Evolutionary conservation across 805 yeast species (phyloP).

Genomic region (Maudiozyma barnettii): DNA sequence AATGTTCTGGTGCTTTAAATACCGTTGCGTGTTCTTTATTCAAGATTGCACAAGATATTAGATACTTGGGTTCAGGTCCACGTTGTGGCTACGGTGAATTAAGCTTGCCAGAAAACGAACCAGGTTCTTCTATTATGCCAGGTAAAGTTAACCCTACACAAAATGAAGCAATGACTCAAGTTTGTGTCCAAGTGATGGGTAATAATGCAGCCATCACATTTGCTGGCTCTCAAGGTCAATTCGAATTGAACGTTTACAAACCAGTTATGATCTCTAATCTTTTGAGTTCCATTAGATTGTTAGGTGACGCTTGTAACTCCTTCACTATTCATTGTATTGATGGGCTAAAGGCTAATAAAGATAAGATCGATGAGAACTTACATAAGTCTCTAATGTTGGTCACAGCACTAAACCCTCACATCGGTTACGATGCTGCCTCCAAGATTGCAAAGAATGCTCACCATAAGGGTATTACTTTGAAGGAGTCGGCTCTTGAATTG

Average conservation of each 20-base stretch:
- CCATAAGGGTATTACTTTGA: constrained; percentile 92
- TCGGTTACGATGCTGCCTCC: constrained; percentile 95
- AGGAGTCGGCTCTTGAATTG: constrained; percentile 88
- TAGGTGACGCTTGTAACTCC: constrained; percentile 83
- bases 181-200: constrained; percentile 95
- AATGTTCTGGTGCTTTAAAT: constrained; percentile 94
- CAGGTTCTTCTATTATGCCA: constrained; percentile 99
- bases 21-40: constrained; percentile 86
- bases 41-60: constrained; percentile 96
- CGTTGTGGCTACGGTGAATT: constrained; percentile 99
- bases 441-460: constrained; percentile 98
- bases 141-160: constrained; percentile 99
- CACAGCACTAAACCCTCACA: constrained; percentile 96
- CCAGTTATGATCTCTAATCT: constrained; percentile 91
- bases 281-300: constrained; percentile 74
- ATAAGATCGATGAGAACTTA: constrained; percentile 76
- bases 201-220: constrained; percentile 91
- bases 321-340: constrained; percentile 93
- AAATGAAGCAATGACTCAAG: constrained; percentile 98
- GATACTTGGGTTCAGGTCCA: constrained; percentile 98
- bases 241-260: constrained; percentile 95
- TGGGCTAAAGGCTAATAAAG: constrained; percentile 82
- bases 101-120: constrained; percentile 93
- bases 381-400: constrained; percentile 97
- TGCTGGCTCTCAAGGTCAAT: constrained; percentile 98